Base-by-base conservation (phyloP, 2,329 filamentous ascomycete species). In the Exophiala mesophila region DNA sequence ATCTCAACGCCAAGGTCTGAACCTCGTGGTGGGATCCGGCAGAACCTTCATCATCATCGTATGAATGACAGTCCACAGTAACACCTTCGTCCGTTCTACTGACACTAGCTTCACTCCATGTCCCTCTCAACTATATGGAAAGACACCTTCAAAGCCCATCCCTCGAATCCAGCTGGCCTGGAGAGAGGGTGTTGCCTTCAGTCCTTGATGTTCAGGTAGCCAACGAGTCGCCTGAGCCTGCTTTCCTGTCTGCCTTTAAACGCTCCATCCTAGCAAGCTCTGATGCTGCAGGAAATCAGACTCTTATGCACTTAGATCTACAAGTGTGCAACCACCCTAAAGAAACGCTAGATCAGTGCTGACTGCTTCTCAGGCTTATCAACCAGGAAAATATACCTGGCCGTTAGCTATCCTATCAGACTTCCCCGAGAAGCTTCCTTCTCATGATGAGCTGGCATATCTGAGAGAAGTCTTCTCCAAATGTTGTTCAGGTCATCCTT, bases 371-470 rank as follows among this genome's bases (percentile, higher is more conserved):
- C n/a, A 31, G 29, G 29, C 29, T 13, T 13, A 12, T 12, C 29
- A 31, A 13, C 29, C 13, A 13, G 17, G 17, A 16, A 5, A 16
- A 31, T 31, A 13, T 16, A 44, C 41, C 4, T 44, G 31, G 10
- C 41, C 41, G n/a, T 20, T 38, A 15, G 26, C 30, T 7, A 5
- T 34, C 8, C 36, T 44, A 12, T 24, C 23, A 8, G 15, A 39
- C 20, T 44, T 44, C 21, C 41, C 41, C 2, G 35, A 37, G 3
- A n/a, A n/a, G n/a, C 26, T 44, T 13, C 36, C 34, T 3, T 9
- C 23, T 4, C 3, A 32, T 3, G 15, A 15, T 3, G 17, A 30
- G 9, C 5, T 44, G 3, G 20, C 9, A 2, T 24, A 30, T 24
- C 26, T 44, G 24, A n/a, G 19, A 9, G 5, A 33, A 26, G 7